Evolutionary conservation across 495 filamentous ascomycete species (phyloP), one percentile per base, ranked within the genome.

Genomic region (Hamigera avellanea): DNA sequence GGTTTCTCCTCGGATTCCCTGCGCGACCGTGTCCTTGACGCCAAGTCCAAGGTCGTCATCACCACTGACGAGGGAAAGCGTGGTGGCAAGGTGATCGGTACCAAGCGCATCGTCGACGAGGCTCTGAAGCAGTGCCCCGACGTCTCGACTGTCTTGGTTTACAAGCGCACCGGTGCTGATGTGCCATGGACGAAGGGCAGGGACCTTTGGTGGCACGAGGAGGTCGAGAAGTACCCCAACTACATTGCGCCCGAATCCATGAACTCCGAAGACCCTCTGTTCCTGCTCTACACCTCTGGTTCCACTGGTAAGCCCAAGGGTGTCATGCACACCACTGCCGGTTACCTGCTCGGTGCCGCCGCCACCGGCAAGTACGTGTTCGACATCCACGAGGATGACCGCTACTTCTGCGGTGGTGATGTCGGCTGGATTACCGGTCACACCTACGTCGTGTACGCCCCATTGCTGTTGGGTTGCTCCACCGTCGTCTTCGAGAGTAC

Each of bases 341-440:
- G 91, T 25, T 96, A 96, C 58, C 76, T 96, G 16, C 61, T 96
- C 8, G 91, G 91, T 26, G 91, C 89, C 14, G 91, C 93, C 6
- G 68, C 78, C 49, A 96, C 91, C 26, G 93, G 86, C 48, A 99
- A 95, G 62, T 96, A 99, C 51, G 88, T 95, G 36, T 99, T 99
- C 54, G 93, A 99, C 55, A 91, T 99, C 44, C 91, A 99, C 47
- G 80, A 87, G 32, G 77, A 76, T 35, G 91, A 99, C 61, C 74
- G 72, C 37, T 95, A 87, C 69, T 96, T 95, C 75, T 96, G 91
- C 49, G 91, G 86, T 57, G 93, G 93, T 57, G 91, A 99, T 54
- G 87, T 99, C 35, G 91, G 91, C 47, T 99, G 91, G 91, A 96
- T 99, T 53, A 96, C 93, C 31, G 91, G 91, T n/a, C 91, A 99